Evolutionary conservation across 75 land plant genomes (phyloP).

Genomic region (Isoetes taiwanensis): DNA sequence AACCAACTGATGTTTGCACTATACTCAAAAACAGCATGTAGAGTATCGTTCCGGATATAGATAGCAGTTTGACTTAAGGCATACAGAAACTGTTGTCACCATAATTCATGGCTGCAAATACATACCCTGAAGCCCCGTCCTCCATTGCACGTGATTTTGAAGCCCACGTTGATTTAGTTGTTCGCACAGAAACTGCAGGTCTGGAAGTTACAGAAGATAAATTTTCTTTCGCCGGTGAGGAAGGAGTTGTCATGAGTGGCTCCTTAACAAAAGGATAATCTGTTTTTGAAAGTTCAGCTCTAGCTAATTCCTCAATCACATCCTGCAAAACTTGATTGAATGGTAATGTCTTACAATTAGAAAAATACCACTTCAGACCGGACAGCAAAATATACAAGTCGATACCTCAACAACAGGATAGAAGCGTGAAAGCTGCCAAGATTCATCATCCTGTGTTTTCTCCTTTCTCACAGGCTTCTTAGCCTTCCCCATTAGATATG

Average conservation of each 20-base stretch:
- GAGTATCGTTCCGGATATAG: no score
- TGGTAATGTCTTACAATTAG: neutral
- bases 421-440: constrained; percentile 82
- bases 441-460: constrained; percentile 51
- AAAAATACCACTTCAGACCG: neutral
- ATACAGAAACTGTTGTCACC: no score
- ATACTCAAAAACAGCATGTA: no score
- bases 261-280: constrained; percentile 89
- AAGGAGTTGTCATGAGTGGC: constrained; percentile 34
- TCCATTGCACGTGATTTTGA: constrained; percentile 44
- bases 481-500: constrained; percentile 13
- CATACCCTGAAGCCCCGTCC: constrained; percentile 73
- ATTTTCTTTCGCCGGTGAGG: neutral
- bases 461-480: constrained; percentile 75
- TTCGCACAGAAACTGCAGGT: constrained; percentile 60
- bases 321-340: constrained; percentile 38
- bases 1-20: no score
- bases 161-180: constrained; percentile 74
- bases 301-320: constrained; percentile 56
- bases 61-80: no score
- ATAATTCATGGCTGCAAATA: no score
- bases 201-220: neutral
- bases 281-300: constrained; percentile 59
- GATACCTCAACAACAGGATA: constrained; percentile 93
- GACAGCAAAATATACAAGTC: no score